Conservation (phyloP, 305 asterid genomes). For the Fraxinus paxiana region DNA sequence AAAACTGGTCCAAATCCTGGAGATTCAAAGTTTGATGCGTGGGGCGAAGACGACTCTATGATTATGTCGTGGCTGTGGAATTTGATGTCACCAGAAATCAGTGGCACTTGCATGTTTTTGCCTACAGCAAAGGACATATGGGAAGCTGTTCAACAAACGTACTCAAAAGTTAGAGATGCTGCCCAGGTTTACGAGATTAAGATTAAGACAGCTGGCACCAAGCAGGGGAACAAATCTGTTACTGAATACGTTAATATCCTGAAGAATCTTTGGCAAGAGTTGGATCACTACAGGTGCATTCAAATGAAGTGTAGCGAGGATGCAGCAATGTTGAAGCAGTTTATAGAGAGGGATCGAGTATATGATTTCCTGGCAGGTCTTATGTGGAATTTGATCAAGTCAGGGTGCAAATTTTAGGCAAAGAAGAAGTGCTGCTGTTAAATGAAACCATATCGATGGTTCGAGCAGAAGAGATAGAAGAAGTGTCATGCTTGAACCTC, state of each 20-base stretch:
- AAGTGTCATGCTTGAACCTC: constrained; percentile 7
- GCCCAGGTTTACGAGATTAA: neutral
- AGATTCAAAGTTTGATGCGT: neutral
- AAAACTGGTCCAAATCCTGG: neutral
- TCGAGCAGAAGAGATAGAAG: constrained; percentile 3
- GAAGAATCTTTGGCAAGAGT: neutral
- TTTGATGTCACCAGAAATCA: neutral
- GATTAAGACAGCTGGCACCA: neutral
- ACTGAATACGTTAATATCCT: neutral
- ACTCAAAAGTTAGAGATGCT: neutral
- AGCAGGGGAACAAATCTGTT: neutral
- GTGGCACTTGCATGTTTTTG: neutral
- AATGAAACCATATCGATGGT: constrained; percentile 6
- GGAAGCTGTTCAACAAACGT: neutral
- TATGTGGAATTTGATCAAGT: neutral
- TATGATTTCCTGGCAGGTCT: neutral
- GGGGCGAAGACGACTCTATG: constrained; percentile 1
- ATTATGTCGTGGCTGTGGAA: neutral
- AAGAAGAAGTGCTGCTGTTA: neutral
- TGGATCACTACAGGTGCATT: neutral
- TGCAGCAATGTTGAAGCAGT: neutral
- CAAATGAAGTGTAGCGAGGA: neutral
- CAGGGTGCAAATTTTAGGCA: neutral
- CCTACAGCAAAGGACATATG: neutral
- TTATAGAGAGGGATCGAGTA: neutral